Conservation (phyloP, 1,139 yeast species). For the Geotrichum aggregatum region DNA sequence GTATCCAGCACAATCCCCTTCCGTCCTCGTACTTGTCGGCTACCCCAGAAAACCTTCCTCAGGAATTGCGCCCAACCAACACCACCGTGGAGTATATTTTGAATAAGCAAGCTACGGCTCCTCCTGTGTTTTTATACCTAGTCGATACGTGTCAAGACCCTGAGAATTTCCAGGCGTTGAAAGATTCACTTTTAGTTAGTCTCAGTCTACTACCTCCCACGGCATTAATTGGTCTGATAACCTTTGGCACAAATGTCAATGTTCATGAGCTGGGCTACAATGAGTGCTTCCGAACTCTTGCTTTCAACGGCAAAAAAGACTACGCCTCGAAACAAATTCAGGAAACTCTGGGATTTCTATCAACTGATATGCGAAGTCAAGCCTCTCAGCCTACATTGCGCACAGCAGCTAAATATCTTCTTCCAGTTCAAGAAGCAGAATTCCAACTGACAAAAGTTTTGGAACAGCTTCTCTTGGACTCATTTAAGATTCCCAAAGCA, state of each 20-base stretch:
- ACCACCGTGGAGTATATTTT: constrained; percentile 61
- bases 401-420: constrained; percentile 33
- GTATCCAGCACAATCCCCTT: constrained; percentile 53
- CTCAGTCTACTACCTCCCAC: constrained; percentile 58
- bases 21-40: constrained; percentile 35
- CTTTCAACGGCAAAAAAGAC: constrained; percentile 60
- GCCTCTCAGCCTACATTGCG: constrained; percentile 18
- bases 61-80: constrained; percentile 40
- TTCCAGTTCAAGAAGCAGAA: constrained; percentile 46
- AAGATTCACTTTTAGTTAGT: constrained; percentile 52
- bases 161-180: constrained; percentile 50
- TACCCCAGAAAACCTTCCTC: constrained; percentile 31
- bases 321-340: constrained; percentile 52
- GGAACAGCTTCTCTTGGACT: constrained; percentile 51
- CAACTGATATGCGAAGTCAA: constrained; percentile 39
- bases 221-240: constrained; percentile 46
- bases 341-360: constrained; percentile 50
- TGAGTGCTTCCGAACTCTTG: constrained; percentile 37
- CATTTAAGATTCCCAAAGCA: constrained; percentile 48
- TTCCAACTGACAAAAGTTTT: constrained; percentile 52
- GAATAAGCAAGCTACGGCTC: constrained; percentile 42
- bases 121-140: constrained; percentile 55
- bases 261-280: constrained; percentile 53
- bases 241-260: constrained; percentile 63
- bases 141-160: constrained; percentile 61